phyloP scores from a whole-genome alignment of 768 basidiomycete genomes.

The Rhodotorula graminis region DNA sequence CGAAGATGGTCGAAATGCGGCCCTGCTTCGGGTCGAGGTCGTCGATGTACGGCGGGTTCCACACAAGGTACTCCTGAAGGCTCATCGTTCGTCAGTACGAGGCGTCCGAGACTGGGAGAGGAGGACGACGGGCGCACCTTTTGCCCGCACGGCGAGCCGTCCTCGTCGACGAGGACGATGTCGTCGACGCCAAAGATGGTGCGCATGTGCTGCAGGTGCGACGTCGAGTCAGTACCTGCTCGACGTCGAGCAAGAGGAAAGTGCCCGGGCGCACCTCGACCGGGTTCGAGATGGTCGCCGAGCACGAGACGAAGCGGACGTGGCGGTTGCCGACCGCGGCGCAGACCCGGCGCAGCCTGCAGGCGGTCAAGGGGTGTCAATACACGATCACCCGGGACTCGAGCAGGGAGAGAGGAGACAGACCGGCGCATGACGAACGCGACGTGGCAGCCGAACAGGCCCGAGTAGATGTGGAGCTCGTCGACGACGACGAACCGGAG shows the following conservation, averaged over 20 bases:
- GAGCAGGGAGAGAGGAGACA: slow-evolving; percentile 55
- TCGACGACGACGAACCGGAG: slow-evolving; percentile 68
- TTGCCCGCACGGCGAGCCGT: slow-evolving; percentile 73
- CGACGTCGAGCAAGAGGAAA: not conserved
- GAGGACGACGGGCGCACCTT: slow-evolving; percentile 48
- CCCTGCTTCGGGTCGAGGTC: slow-evolving; percentile 56
- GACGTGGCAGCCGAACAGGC: slow-evolving; percentile 76
- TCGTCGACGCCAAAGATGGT: slow-evolving; percentile 67
- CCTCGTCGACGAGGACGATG: slow-evolving; percentile 65
- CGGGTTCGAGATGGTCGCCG: slow-evolving; percentile 78
- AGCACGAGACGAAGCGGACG: slow-evolving; percentile 68
- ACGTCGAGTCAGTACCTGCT: not conserved
- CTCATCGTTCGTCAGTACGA: not conserved
- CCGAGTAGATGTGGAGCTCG: slow-evolving; percentile 80
- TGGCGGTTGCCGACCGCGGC: slow-evolving; percentile 40
- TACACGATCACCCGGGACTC: no score
- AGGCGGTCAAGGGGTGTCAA: not conserved
- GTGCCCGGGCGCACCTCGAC: slow-evolving; percentile 40
- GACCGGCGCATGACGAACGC: slow-evolving; percentile 69
- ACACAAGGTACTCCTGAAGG: slow-evolving; percentile 62
- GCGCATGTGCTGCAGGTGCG: slow-evolving; percentile 59
- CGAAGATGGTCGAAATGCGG: slow-evolving; percentile 58
- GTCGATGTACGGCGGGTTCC: slow-evolving; percentile 65
- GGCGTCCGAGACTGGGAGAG: no score
- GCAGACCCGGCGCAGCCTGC: slow-evolving; percentile 37